Base-by-base conservation (phyloP, 139 green algal species). In the Micractinium conductrix region DNA sequence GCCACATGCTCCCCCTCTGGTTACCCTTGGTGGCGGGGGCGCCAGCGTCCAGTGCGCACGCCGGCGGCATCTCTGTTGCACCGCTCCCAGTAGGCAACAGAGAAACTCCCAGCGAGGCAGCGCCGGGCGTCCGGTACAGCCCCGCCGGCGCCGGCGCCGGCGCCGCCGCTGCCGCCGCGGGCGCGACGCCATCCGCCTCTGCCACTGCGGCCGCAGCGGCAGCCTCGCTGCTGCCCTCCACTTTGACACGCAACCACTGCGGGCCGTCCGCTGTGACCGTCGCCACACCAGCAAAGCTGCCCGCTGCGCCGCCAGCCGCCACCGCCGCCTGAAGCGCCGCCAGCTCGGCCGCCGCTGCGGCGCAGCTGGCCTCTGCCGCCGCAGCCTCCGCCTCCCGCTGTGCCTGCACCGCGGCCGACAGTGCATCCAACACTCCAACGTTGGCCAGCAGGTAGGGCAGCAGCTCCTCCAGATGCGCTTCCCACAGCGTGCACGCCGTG, bases 371-470 rank as follows among this genome's bases (percentile, higher is more conserved):
- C 53, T 21, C 19, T 24, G 40, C 28, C 21, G 26, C 24, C 37
- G 53, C 75, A 0, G 53, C 45, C 37, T 69, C 45, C 26, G 50
- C 50, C 50, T 69, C 75, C 19, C 75, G 75, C 75, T 81, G 75
- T 53, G 21, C 33, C 21, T 50, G 75, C 28, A 53, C 75, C 8
- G 53, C 37, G 35, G 44, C 33, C 22, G 44, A 81, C 50, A 84
- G 65, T 19, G 44, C 65, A 12, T 78, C 63, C 44, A 84, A 45
- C n/a, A 67, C 65, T 0, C 45, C 44, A 1, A 28, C 30, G 35
- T 76, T 55, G 12, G 37, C 45, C 43, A 84, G 43, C 62, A 87
- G 83, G 17, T 83, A 81, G 26, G 73, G 73, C 74, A 87, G 55
- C 63, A 87, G 45, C n/a, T 83, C 83, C 6, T 80, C 42, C 35